These are phyloP conservation scores for Colletotrichum sojae DNA, from an alignment of 2,329 filamentous ascomycete species.

Conservation along the genomic window DNA sequence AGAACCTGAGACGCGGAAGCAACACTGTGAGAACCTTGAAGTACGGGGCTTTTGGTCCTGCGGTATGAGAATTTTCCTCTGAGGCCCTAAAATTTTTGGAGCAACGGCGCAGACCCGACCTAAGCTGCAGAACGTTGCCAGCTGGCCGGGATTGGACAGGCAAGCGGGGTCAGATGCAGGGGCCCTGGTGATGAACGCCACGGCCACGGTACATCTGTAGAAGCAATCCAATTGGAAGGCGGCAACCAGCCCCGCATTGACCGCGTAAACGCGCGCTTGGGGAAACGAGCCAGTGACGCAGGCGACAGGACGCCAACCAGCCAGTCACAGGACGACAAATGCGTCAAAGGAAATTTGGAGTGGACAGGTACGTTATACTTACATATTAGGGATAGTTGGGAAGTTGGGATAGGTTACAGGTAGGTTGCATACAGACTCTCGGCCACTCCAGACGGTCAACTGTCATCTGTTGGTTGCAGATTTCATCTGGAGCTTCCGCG, in stretches of 20 bases:
- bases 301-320: not conserved
- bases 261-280: slow-evolving; percentile 40
- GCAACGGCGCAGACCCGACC: not conserved
- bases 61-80: slow-evolving; percentile 36
- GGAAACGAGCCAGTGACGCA: slow-evolving; percentile 25
- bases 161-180: slow-evolving; percentile 27
- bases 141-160: slow-evolving; percentile 28
- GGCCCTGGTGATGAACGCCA: not conserved
- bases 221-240: slow-evolving; percentile 25
- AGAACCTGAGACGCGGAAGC: slow-evolving; percentile 7
- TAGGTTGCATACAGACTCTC: slow-evolving; percentile 1
- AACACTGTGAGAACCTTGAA: not conserved
- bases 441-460: not conserved
- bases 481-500: slow-evolving; percentile 18
- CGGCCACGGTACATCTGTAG: not conserved
- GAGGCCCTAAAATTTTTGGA: slow-evolving; percentile 14
- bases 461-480: slow-evolving; percentile 34
- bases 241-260: slow-evolving; percentile 5
- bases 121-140: slow-evolving; percentile 27
- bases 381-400: too few species aligned
- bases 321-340: slow-evolving; percentile 14
- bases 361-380: too few species aligned
- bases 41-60: slow-evolving; percentile 12
- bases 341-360: not conserved
- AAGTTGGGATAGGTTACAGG: too few species aligned